Percentiles rank a stretch among this genome's conserved stretches.
Evolutionary conservation across 352 stramenopile genomes (phyloP).

Genomic region (Phytophthora pistaciae): DNA sequence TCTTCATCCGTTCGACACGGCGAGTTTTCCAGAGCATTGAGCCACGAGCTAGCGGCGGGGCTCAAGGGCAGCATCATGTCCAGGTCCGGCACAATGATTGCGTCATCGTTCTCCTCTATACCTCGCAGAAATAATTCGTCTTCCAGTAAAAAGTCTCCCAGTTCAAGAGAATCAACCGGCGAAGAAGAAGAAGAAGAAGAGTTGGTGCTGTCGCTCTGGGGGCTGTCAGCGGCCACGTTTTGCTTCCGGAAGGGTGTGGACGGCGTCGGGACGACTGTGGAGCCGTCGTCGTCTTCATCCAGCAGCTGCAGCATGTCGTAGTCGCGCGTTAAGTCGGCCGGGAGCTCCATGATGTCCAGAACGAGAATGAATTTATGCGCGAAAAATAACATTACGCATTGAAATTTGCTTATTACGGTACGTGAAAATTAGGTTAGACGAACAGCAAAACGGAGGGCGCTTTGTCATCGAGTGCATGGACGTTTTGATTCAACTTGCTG

Average conservation of each 20-base stretch:
- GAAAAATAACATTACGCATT: not conserved
- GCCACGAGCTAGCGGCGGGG: constrained; percentile 32
- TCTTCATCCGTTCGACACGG: constrained; percentile 41
- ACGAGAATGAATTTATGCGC: not conserved
- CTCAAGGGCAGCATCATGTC: constrained; percentile 60
- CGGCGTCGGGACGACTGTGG: not conserved
- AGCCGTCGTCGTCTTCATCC: constrained; percentile 25
- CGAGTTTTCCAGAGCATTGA: constrained; percentile 32
- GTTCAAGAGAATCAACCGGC: not conserved
- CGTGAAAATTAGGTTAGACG: not conserved
- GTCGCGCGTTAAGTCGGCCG: constrained; percentile 40
- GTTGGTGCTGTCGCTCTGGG: constrained; percentile 18
- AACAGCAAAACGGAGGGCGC: constrained; percentile 5
- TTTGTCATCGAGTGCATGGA: constrained; percentile 8
- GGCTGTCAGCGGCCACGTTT: constrained; percentile 15
- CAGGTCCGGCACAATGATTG: constrained; percentile 49
- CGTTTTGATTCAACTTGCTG: constrained; percentile 20
- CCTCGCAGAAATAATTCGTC: constrained; percentile 40
- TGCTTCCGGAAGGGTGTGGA: constrained; percentile 3
- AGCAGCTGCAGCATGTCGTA: constrained; percentile 52
- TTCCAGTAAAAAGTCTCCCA: constrained; percentile 52
- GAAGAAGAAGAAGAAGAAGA: not conserved
- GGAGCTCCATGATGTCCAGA: constrained; percentile 37
- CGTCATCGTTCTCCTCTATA: constrained; percentile 21
- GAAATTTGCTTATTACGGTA: too few relatives aligned